These are phyloP conservation scores for Erythrophleum ivorense DNA, from an alignment of 331 rosid species.

Conservation along the genomic window DNA sequence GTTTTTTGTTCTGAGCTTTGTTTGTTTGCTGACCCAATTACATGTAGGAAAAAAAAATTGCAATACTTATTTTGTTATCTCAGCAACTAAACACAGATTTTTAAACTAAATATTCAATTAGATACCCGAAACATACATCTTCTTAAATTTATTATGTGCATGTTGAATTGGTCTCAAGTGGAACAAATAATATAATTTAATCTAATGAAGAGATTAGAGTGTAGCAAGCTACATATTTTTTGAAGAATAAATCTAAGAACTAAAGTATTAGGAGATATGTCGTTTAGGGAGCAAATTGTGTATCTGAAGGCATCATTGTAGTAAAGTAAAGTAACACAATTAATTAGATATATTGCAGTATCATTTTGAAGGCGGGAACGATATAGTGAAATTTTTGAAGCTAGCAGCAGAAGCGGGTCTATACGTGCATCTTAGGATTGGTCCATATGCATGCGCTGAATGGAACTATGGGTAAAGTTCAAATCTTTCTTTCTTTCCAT, in stretches of 20 bases:
- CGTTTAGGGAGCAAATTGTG: too few relatives aligned
- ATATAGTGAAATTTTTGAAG: conserved; percentile 80
- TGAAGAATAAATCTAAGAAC: background rate
- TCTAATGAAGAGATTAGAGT: too few relatives aligned
- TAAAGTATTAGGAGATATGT: background rate
- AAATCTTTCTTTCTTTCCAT: background rate
- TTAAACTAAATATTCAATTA: too few relatives aligned
- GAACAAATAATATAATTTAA: background rate
- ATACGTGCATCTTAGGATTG: conserved; percentile 87
- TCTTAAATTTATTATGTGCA: too few relatives aligned
- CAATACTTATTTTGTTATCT: too few relatives aligned
- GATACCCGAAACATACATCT: too few relatives aligned
- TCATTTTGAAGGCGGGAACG: conserved; percentile 77
- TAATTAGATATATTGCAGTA: conserved; percentile 53
- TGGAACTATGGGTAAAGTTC: conserved; percentile 91
- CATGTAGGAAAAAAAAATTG: too few relatives aligned
- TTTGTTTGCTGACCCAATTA: background rate
- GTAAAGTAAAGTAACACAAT: background rate
- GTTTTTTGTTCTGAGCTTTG: background rate
- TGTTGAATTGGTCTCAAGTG: too few relatives aligned
- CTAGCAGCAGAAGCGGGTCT: conserved; percentile 84
- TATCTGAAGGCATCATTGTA: background rate
- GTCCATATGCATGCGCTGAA: conserved; percentile 97
- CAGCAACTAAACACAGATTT: too few relatives aligned
- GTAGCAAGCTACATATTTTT: too few relatives aligned